A percentile compares a stretch with the other conserved stretches of the same genome.
Conservation (phyloP, 2,329 filamentous ascomycete genomes). For the Colletotrichum sp. region DNA sequence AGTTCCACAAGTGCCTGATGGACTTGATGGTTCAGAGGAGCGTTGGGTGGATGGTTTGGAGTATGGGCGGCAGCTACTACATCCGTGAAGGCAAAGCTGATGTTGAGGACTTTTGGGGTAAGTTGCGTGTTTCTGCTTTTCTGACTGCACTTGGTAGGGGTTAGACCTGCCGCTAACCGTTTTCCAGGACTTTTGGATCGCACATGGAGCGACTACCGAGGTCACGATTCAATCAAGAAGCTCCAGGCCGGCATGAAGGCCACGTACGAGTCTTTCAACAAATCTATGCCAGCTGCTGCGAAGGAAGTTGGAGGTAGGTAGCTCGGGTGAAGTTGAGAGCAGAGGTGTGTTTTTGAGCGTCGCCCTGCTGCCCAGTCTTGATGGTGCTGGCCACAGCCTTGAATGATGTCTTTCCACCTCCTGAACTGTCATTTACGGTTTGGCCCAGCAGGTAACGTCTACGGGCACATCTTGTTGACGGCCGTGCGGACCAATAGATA, state of each 20-base stretch:
- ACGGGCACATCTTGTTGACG: too few relatives aligned
- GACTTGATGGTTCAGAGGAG: constrained; percentile 36
- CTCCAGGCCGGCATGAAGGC: constrained; percentile 3
- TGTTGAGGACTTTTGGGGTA: constrained; percentile 53
- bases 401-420: too few relatives aligned
- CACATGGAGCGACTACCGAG: not conserved
- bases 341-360: not conserved
- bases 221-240: not conserved
- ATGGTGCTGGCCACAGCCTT: not conserved
- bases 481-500: too few relatives aligned
- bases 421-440: too few relatives aligned
- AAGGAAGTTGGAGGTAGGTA: not conserved
- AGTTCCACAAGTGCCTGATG: constrained; percentile 48
- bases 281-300: not conserved
- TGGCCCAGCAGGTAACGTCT: too few relatives aligned
- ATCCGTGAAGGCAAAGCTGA: constrained; percentile 49
- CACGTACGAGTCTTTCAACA: constrained; percentile 3
- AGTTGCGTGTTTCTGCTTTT: not conserved
- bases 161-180: not conserved
- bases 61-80: constrained; percentile 55
- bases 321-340: not conserved
- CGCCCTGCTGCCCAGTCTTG: not conserved
- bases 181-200: not conserved
- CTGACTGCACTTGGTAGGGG: not conserved
- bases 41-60: constrained; percentile 53